phyloP scores from a whole-genome alignment of 768 basidiomycete genomes.

The Pisolithus albus region DNA sequence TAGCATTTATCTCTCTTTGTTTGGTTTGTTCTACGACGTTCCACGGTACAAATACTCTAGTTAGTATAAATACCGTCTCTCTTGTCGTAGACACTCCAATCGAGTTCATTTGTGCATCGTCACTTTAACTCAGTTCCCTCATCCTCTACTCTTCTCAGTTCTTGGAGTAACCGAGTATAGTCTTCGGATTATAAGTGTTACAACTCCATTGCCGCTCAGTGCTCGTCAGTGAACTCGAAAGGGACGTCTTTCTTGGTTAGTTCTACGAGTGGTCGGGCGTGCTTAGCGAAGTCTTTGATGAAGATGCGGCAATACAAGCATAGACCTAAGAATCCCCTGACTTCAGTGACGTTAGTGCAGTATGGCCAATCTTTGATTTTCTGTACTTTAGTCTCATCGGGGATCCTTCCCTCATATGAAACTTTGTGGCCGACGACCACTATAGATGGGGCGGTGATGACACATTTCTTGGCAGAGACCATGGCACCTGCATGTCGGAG shows the following conservation, averaged over 20 bases:
- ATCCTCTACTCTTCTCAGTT: too few species aligned
- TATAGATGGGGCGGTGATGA: constrained; percentile 20
- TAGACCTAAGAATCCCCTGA: constrained; percentile 25
- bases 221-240: constrained; percentile 16
- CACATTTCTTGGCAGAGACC: constrained; percentile 31
- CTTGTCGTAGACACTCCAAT: too few species aligned
- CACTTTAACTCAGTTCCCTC: too few species aligned
- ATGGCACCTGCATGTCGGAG: constrained; percentile 26
- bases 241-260: constrained; percentile 21
- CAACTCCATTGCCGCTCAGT: constrained; percentile 10
- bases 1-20: too few species aligned
- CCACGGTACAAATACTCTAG: too few species aligned
- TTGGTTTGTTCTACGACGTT: too few species aligned
- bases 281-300: constrained; percentile 23
- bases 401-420: constrained; percentile 27
- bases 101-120: too few species aligned
- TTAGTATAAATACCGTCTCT: too few species aligned
- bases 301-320: constrained; percentile 22
- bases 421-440: constrained; percentile 34
- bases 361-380: constrained; percentile 29
- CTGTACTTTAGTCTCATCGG: constrained; percentile 18
- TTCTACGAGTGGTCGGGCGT: constrained; percentile 15
- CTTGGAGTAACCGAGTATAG: too few species aligned
- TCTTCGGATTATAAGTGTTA: too few species aligned
- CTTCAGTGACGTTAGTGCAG: constrained; percentile 10